Conservation (phyloP, 1,284 basidiomycete species). For the Pseudozyma pruni region DNA sequence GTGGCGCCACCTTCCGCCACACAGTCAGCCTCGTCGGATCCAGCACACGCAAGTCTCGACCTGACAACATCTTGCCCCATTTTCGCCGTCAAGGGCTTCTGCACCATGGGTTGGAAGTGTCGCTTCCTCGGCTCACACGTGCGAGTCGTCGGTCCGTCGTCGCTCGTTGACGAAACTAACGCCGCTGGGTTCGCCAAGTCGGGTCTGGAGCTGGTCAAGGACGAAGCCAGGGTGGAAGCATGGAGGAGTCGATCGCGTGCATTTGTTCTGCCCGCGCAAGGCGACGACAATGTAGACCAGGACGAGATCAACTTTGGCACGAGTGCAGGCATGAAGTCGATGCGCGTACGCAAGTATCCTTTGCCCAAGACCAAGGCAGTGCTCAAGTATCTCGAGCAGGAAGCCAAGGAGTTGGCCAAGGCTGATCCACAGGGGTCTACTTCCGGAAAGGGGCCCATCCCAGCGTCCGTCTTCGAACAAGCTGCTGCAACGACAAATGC, state of each 20-base stretch:
- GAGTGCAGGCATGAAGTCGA: conserved; percentile 35
- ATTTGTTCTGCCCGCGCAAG: conserved; percentile 7
- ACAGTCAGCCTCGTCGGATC: conserved; percentile 18
- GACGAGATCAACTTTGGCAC: conserved; percentile 81
- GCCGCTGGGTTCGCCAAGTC: conserved; percentile 26
- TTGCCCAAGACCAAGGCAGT: conserved; percentile 54
- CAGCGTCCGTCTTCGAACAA: conserved; percentile 7
- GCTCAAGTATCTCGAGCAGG: conserved; percentile 44
- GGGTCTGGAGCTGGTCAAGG: conserved; percentile 69
- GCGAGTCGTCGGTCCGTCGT: conserved; percentile 37
- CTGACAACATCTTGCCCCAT: conserved; percentile 75
- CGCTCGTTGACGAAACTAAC: background rate
- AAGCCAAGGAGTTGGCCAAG: conserved; percentile 32
- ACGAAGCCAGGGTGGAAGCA: conserved; percentile 72
- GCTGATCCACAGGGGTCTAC: conserved; percentile 23
- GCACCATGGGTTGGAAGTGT: conserved; percentile 88
- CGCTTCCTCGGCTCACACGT: conserved; percentile 84
- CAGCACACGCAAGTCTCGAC: conserved; percentile 72
- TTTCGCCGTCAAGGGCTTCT: conserved; percentile 80
- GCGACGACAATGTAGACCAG: conserved; percentile 72
- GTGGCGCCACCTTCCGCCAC: conserved; percentile 4
- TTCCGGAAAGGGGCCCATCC: conserved; percentile 42
- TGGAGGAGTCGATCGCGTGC: conserved; percentile 41
- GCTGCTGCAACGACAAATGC: conserved; percentile 4
- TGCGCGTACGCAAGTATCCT: conserved; percentile 50